Percentiles rank a stretch among this genome's conserved stretches.
phyloP scores from a whole-genome alignment of 2,329 filamentous ascomycete genomes.

The Amphichorda felina region DNA sequence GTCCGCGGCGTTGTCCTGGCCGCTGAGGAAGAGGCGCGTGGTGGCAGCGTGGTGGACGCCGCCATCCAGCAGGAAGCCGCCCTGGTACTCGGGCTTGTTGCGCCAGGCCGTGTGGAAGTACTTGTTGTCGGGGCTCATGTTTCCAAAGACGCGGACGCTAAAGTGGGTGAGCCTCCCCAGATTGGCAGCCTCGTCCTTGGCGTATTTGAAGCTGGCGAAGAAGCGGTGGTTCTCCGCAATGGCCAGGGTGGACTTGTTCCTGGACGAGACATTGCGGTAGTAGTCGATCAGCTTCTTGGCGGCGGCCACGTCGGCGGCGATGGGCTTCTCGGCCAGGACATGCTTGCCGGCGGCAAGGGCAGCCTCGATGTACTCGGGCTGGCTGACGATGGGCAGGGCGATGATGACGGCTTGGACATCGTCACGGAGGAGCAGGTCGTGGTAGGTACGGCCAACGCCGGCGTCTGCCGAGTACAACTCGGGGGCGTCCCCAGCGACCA shows the following conservation, averaged over 20 bases:
- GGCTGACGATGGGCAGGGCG: slow-evolving; percentile 49
- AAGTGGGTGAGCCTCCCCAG: slow-evolving; percentile 32
- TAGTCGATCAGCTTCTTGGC: slow-evolving; percentile 27
- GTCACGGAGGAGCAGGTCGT: slow-evolving; percentile 37
- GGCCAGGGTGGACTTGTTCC: slow-evolving; percentile 29
- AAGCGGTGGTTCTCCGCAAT: slow-evolving; percentile 69
- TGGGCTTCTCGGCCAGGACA: slow-evolving; percentile 58
- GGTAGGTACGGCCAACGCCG: slow-evolving; percentile 29
- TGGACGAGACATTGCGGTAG: slow-evolving; percentile 13
- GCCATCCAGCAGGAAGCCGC: slow-evolving; percentile 65
- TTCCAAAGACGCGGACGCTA: slow-evolving; percentile 21
- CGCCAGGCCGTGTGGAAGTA: slow-evolving; percentile 50
- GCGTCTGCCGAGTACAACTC: slow-evolving; percentile 48
- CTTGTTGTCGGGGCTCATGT: slow-evolving; percentile 24
- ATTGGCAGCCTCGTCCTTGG: slow-evolving; percentile 24
- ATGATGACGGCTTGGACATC: slow-evolving; percentile 46
- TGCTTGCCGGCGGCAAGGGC: slow-evolving; percentile 56
- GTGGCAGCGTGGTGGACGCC: slow-evolving; percentile 63
- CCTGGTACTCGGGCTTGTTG: slow-evolving; percentile 56
- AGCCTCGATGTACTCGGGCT: slow-evolving; percentile 45
- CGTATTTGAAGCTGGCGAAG: slow-evolving; percentile 40
- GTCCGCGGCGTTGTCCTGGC: slow-evolving; percentile 27
- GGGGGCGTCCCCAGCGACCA: slow-evolving; percentile 17
- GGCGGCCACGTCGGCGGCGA: slow-evolving; percentile 44
- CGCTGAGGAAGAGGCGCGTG: slow-evolving; percentile 42